Conservation (phyloP, 2,329 filamentous ascomycete species). For the Venturia pyrina region DNA sequence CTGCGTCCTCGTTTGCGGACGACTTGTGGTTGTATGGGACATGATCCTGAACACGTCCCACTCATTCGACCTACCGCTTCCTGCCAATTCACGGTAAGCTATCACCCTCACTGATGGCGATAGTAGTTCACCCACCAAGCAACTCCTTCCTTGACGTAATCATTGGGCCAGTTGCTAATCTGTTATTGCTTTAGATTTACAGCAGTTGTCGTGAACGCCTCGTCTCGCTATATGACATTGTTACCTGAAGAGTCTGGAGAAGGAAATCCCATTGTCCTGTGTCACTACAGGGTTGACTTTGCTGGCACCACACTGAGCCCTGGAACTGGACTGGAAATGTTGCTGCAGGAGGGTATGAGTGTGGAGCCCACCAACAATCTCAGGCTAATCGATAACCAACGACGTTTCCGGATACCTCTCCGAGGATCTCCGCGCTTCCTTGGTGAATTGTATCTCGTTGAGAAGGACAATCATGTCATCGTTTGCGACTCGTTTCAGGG, state of each 20-base stretch:
- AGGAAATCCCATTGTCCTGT: neutral
- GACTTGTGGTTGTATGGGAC: neutral
- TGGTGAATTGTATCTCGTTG: neutral
- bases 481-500: neutral
- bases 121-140: neutral
- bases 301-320: neutral
- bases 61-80: neutral
- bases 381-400: neutral
- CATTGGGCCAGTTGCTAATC: neutral
- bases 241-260: neutral
- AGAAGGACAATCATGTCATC: neutral
- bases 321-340: slow-evolving; percentile 2
- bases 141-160: neutral
- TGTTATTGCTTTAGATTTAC: neutral
- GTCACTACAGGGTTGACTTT: slow-evolving; percentile 3
- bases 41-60: neutral
- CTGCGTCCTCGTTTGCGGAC: neutral
- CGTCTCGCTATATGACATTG: slow-evolving; percentile 1
- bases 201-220: neutral
- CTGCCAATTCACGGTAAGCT: slow-evolving; percentile 3
- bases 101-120: neutral
- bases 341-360: neutral
- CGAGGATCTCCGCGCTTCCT: neutral
- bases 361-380: neutral
- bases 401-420: neutral